A percentile compares a stretch with the other conserved stretches of the same genome.
Evolutionary conservation across 495 filamentous ascomycete species (phyloP).

Genomic region (Neurospora hispaniola): DNA sequence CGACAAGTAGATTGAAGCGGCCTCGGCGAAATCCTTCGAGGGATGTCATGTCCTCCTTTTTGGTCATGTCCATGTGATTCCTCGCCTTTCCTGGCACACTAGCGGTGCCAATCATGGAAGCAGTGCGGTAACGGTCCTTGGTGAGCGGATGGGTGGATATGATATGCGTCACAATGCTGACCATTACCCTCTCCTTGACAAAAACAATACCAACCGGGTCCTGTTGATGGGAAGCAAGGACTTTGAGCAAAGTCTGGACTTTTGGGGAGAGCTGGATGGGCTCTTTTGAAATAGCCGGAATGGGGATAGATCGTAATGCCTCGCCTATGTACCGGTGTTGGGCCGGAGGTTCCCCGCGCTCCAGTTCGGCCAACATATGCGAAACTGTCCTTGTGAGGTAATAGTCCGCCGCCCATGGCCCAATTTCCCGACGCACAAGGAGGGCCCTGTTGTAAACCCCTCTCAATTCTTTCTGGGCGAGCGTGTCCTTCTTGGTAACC

Average conservation of each 20-base stretch:
- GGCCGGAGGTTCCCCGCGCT: conserved; percentile 17
- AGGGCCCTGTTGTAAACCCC: conserved; percentile 39
- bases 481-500: conserved; percentile 46
- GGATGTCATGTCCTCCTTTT: conserved; percentile 42
- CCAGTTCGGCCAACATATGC: conserved; percentile 25
- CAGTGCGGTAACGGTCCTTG: conserved; percentile 45
- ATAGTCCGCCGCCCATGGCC: conserved; percentile 60
- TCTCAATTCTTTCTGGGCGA: conserved; percentile 52
- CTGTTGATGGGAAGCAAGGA: conserved; percentile 33
- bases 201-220: conserved; percentile 68
- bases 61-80: conserved; percentile 51
- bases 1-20: conserved; percentile 63
- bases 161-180: conserved; percentile 55
- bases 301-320: conserved; percentile 36
- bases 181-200: conserved; percentile 59
- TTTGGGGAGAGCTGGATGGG: conserved; percentile 40
- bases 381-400: conserved; percentile 52
- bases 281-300: conserved; percentile 17
- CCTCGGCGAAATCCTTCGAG: conserved; percentile 62
- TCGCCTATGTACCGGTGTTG: conserved; percentile 41
- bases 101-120: conserved; percentile 67
- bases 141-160: conserved; percentile 51
- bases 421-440: conserved; percentile 55
- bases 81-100: conserved; percentile 32
- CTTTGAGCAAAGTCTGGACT: conserved; percentile 39